Conservation (phyloP, 768 basidiomycete species). For the Dioszegia hungarica region DNA sequence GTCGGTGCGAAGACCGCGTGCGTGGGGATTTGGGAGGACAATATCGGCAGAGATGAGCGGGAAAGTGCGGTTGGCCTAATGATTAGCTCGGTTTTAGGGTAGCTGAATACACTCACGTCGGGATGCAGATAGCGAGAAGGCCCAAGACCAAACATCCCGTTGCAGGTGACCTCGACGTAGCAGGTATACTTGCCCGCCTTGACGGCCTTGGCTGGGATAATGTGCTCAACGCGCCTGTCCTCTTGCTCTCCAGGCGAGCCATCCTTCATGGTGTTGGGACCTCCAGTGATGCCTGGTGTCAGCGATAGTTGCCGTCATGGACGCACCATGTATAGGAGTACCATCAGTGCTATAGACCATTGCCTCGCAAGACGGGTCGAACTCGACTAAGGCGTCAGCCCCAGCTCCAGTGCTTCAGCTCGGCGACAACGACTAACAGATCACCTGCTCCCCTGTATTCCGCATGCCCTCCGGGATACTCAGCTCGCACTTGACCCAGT, state of each 20-base stretch:
- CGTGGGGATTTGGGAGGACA: conserved; percentile 81
- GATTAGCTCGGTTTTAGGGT: too few species aligned
- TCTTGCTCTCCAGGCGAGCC: conserved; percentile 44
- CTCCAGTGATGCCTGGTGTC: conserved; percentile 74
- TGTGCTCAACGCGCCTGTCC: conserved; percentile 89
- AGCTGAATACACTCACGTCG: too few species aligned
- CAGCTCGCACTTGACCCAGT: conserved; percentile 87
- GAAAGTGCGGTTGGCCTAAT: conserved; percentile 64
- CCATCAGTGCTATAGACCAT: conserved; percentile 79
- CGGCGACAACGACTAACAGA: conserved; percentile 50
- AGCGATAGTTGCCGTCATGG: background rate
- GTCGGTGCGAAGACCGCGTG: conserved; percentile 55
- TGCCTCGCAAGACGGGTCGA: conserved; percentile 88
- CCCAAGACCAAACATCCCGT: conserved; percentile 89
- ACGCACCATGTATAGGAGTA: conserved; percentile 65
- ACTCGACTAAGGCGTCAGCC: conserved; percentile 64
- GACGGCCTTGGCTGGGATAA: conserved; percentile 66
- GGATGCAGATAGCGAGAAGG: conserved; percentile 65
- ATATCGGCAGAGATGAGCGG: conserved; percentile 61
- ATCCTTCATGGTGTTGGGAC: conserved; percentile 53
- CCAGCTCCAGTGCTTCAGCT: background rate
- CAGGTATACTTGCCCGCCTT: conserved; percentile 53
- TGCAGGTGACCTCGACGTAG: conserved; percentile 46
- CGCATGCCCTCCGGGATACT: conserved; percentile 68
- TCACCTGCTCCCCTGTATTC: conserved; percentile 70